These are phyloP conservation scores for Amauroascus verrucosus DNA, from an alignment of 2,329 filamentous ascomycete species.

Conservation along the genomic window DNA sequence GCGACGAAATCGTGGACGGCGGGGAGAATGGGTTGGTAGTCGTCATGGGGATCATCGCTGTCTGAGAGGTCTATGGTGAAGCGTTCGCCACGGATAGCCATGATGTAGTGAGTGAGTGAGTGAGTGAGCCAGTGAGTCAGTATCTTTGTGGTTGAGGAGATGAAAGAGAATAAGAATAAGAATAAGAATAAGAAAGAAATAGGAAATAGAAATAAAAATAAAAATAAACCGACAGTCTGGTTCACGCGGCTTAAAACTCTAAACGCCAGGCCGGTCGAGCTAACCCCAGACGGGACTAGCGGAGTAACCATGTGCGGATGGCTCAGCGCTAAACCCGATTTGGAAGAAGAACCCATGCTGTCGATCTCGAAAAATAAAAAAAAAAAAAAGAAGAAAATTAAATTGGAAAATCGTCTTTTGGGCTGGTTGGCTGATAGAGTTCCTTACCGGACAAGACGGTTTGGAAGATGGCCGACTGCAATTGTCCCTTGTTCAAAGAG, in stretches of 20 bases:
- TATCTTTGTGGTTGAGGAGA: neutral
- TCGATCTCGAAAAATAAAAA: neutral
- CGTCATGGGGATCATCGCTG: conserved; percentile 41
- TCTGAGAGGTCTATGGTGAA: conserved; percentile 52
- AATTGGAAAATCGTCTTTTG: too few species aligned
- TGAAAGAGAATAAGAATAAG: neutral
- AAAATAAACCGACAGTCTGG: conserved; percentile 6
- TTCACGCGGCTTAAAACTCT: conserved; percentile 20
- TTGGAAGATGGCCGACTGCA: too few species aligned
- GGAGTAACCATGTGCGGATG: neutral
- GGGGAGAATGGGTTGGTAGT: conserved; percentile 14
- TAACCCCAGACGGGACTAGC: conserved; percentile 21
- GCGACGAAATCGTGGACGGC: conserved; percentile 43
- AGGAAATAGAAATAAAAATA: neutral
- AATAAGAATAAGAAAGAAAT: neutral
- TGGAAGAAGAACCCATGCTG: neutral
- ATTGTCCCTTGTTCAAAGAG: too few species aligned
- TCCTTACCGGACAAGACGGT: too few species aligned
- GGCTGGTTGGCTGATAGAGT: neutral
- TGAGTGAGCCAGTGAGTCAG: too few species aligned
- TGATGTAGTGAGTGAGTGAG: conserved; percentile 17
- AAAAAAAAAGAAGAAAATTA: neutral
- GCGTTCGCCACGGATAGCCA: conserved; percentile 49
- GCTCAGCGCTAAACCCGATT: neutral
- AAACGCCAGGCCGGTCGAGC: conserved; percentile 19